These are phyloP conservation scores for Fraxinus albicans DNA, from an alignment of 305 asterid species.

Conservation along the genomic window DNA sequence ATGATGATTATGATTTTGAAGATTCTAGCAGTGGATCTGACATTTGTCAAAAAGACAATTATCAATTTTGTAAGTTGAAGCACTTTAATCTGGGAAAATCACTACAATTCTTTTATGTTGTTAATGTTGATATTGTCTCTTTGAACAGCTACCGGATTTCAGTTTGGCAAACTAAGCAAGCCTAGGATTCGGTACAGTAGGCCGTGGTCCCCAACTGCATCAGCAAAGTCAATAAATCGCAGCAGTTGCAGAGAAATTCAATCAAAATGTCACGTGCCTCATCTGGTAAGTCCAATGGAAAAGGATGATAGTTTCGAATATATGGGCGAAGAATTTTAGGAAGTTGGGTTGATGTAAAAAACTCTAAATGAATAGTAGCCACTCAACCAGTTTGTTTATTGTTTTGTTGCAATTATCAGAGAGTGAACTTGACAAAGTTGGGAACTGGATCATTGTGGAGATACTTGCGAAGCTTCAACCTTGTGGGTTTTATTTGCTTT, in stretches of 20 bases:
- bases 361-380: not conserved
- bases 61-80: slow-evolving; percentile 58
- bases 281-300: slow-evolving; percentile 41
- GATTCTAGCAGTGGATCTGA: slow-evolving; percentile 92
- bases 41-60: slow-evolving; percentile 56
- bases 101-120: not conserved
- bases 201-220: slow-evolving; percentile 67
- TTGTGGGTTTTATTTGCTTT: slow-evolving; percentile 44
- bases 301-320: not conserved
- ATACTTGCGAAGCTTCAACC: slow-evolving; percentile 76
- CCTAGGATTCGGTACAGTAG: slow-evolving; percentile 65
- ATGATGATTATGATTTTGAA: slow-evolving; percentile 62
- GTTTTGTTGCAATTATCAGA: slow-evolving; percentile 35
- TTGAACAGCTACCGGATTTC: slow-evolving; percentile 63
- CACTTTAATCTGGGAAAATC: not conserved
- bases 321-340: not conserved
- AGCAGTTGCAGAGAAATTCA: slow-evolving; percentile 52
- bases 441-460: slow-evolving; percentile 86
- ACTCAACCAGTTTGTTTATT: not conserved
- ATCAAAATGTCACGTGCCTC: slow-evolving; percentile 40
- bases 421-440: slow-evolving; percentile 66
- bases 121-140: not conserved
- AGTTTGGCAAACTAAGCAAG: slow-evolving; percentile 71
- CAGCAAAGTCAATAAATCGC: slow-evolving; percentile 56
- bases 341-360: not conserved